These are phyloP conservation scores for Phascolomyces articulosus DNA, from an alignment of 371 early-diverging fungal genomes.

Conservation along the genomic window DNA sequence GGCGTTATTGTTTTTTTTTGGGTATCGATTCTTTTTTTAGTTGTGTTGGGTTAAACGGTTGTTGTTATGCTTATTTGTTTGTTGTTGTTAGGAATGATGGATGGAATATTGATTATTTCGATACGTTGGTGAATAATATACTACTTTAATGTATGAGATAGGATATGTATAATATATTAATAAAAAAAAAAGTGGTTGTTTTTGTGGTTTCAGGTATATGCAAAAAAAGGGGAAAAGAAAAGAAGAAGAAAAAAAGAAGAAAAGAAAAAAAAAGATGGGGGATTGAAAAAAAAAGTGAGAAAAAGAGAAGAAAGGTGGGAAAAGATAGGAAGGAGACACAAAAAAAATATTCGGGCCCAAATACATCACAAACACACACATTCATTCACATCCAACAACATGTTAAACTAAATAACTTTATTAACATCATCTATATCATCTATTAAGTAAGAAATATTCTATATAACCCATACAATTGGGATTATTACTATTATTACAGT, in stretches of 20 bases:
- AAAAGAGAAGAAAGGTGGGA: conserved; percentile 8
- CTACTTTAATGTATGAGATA: no score
- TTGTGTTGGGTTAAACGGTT: no score
- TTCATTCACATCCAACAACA: no score
- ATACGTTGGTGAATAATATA: no score
- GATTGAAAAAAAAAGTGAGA: conserved; percentile 13
- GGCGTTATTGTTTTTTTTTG: background rate
- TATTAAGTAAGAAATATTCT: no score
- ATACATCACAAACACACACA: no score
- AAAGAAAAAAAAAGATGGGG: conserved; percentile 9
- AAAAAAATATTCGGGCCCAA: conserved; percentile 7
- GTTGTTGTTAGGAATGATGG: conserved; percentile 1
- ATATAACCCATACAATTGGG: no score
- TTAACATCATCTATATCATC: no score
- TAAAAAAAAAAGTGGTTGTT: background rate
- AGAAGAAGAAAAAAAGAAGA: conserved; percentile 7
- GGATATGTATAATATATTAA: background rate
- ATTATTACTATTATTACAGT: no score
- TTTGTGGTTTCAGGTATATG: conserved; percentile 1
- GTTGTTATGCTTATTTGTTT: no score
- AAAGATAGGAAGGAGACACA: conserved; percentile 19
- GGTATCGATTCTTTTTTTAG: background rate
- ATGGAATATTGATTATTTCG: background rate
- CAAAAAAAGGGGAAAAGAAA: background rate
- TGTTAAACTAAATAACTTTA: no score